A percentile compares a stretch with the other conserved stretches of the same genome.
phyloP scores from a whole-genome alignment of 2,329 filamentous ascomycete species.

The Exophiala dermatitidis region DNA sequence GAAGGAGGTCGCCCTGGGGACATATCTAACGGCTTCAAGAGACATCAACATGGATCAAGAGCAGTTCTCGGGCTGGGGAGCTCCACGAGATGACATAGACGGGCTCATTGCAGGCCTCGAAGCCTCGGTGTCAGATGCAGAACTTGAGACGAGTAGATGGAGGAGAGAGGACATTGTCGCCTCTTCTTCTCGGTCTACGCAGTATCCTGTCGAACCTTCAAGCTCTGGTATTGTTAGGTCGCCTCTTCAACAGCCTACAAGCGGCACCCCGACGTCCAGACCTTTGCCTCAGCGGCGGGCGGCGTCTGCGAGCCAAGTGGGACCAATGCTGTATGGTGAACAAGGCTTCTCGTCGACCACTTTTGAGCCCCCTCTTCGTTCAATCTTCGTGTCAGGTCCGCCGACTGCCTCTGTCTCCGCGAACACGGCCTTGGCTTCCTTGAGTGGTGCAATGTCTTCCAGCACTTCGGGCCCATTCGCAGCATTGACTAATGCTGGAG shows the following conservation, averaged over 20 bases:
- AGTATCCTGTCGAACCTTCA: conserved; percentile 12
- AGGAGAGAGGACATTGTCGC: conserved; percentile 5
- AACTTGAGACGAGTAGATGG: conserved; percentile 7
- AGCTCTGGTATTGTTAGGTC: conserved; percentile 13
- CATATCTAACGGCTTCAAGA: background rate
- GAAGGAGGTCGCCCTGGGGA: background rate
- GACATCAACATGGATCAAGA: conserved; percentile 14
- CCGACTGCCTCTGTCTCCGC: conserved; percentile 33
- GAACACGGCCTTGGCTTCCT: conserved; percentile 32
- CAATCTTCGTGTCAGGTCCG: conserved; percentile 33
- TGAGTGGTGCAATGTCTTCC: conserved; percentile 29
- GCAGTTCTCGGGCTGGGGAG: conserved; percentile 14
- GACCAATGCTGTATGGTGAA: conserved; percentile 12
- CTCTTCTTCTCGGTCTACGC: conserved; percentile 6
- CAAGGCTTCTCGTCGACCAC: conserved; percentile 20
- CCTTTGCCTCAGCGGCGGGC: conserved; percentile 21
- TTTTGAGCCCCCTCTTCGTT: conserved; percentile 31
- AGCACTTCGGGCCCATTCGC: conserved; percentile 29
- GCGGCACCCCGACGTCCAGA: conserved; percentile 7
- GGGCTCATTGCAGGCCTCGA: conserved; percentile 10
- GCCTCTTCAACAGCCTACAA: conserved; percentile 12
- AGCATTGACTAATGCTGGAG: conserved; percentile 22
- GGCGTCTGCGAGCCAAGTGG: conserved; percentile 19
- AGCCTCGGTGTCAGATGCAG: conserved; percentile 3
- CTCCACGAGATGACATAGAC: conserved; percentile 15